Evolutionary conservation across 2,329 filamentous ascomycete genomes (phyloP).

Genomic region (Verticillium isaacii): DNA sequence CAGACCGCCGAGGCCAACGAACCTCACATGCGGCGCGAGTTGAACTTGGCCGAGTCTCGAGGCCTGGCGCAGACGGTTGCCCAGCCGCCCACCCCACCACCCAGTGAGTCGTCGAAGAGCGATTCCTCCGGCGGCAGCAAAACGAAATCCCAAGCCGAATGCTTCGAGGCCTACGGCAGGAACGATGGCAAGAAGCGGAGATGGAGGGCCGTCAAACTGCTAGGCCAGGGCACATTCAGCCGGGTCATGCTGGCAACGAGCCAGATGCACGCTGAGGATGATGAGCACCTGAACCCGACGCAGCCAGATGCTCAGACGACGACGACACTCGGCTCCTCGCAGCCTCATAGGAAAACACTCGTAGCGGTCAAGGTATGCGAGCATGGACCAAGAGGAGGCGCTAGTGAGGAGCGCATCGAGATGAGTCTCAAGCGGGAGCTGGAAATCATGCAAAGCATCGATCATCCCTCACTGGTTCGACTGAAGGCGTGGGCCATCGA

Average conservation of each 20-base stretch:
- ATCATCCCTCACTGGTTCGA: conserved; percentile 85
- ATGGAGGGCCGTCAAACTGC: conserved; percentile 74
- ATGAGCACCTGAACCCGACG: conserved; percentile 25
- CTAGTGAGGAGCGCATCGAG: conserved; percentile 88
- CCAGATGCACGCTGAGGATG: conserved; percentile 52
- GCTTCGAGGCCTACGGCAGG: conserved; percentile 65
- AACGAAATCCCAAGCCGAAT: conserved; percentile 45
- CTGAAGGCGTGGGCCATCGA: conserved; percentile 90
- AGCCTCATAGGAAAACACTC: conserved; percentile 63
- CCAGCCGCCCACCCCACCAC: conserved; percentile 73
- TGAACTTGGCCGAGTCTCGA: conserved; percentile 72
- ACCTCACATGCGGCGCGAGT: conserved; percentile 63
- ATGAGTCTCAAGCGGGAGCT: conserved; percentile 92
- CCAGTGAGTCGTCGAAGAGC: conserved; percentile 62
- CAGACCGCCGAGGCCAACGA: conserved; percentile 32
- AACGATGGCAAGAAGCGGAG: conserved; percentile 64
- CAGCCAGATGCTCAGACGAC: conserved; percentile 27
- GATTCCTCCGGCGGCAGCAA: conserved; percentile 35
- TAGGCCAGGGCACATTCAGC: conserved; percentile 94
- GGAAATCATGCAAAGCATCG: conserved; percentile 84
- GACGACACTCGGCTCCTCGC: conserved; percentile 34
- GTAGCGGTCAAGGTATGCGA: conserved; percentile 96
- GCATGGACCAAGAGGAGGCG: conserved; percentile 88
- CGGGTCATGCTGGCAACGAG: conserved; percentile 88
- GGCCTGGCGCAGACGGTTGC: conserved; percentile 60